phyloP scores from a whole-genome alignment of 352 stramenopile species.

The Globisporangium iwayamae region DNA sequence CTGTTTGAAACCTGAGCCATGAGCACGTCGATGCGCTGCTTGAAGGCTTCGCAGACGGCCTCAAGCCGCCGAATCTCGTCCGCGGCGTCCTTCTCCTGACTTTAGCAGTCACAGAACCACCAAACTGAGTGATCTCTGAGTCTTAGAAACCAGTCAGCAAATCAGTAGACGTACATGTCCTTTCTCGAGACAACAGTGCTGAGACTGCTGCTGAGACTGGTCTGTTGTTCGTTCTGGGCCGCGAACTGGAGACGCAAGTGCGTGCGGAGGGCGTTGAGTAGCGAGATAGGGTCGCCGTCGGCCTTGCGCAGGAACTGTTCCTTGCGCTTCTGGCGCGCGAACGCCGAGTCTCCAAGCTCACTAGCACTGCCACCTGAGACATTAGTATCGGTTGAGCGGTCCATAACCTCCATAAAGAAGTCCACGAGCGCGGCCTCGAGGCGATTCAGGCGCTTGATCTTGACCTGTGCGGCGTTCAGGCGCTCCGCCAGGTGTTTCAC shows the following conservation, averaged over 20 bases:
- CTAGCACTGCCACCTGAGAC: not conserved
- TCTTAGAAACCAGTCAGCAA: not conserved
- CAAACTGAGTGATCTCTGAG: not conserved
- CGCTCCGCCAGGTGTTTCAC: constrained; percentile 61
- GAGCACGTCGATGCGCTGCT: constrained; percentile 29
- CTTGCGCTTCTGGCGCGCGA: constrained; percentile 45
- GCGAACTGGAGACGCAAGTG: constrained; percentile 66
- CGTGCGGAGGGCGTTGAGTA: constrained; percentile 65
- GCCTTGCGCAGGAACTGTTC: constrained; percentile 54
- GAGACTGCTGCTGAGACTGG: constrained; percentile 22
- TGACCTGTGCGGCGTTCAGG: constrained; percentile 59
- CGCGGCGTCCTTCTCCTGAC: constrained; percentile 29
- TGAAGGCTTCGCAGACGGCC: constrained; percentile 14
- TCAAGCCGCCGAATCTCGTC: constrained; percentile 40
- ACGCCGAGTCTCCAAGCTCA: constrained; percentile 31
- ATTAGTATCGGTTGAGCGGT: constrained; percentile 19
- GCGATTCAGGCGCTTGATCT: constrained; percentile 54
- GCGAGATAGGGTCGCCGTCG: constrained; percentile 58
- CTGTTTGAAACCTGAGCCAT: constrained; percentile 25
- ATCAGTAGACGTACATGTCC: constrained; percentile 29
- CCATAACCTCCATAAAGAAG: constrained; percentile 72
- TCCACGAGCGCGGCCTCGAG: constrained; percentile 67
- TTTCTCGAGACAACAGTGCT: constrained; percentile 21
- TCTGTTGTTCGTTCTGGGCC: constrained; percentile 35
- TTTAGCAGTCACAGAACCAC: constrained; percentile 6